Base-by-base conservation (phyloP, 2,329 filamentous ascomycete genomes). In the Fusarium tjaetaba region DNA sequence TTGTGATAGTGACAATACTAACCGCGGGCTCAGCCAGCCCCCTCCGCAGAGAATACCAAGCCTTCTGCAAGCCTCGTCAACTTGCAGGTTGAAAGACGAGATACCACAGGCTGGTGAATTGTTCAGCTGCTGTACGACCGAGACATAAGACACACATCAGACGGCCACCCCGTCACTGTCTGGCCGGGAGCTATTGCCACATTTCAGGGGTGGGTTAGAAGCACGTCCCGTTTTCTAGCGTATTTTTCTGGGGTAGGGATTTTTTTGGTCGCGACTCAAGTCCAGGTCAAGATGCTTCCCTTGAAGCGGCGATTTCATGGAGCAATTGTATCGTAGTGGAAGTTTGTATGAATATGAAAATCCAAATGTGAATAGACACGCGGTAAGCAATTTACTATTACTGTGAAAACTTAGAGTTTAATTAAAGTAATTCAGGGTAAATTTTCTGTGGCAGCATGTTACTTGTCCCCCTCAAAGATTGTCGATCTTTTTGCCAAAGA, bases 151-250 rank as follows among this genome's bases (percentile, higher is more conserved):
- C 61, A 66, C 65, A 52, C 58, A 73, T 51, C 51, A 46, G 46
- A 60, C 67, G 71, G 71, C 65, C 53, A 57, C 67, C 59, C 75
- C 72, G 72, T 74, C 67, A 49, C 49, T 60, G 36, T 62, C 46
- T 58, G 18, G 58, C 41, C 65, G 49, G 56, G 56, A 52, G 39
- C 45, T 45, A 64, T 76, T 67, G 75, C 75, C 75, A 76, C 75
- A 56, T 51, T 52, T 70, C 67, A 70, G 61, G 62, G 68, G 69
- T 63, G 67, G 58, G 51, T 55, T 64, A 46, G 46, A 68, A 56
- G 53, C 59, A 61, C 22, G 71, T 53, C 73, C 75, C 71, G 64
- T 76, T 76, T 72, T 73, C 68, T 77, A 77, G 70, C 74, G 73
- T 38, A 34, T 53, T 64, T 71, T 73, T 56, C 72, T 72, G 66